A percentile compares a stretch with the other conserved stretches of the same genome.
Conservation (phyloP, 768 basidiomycete genomes). For the Panaeolus cyanescens region DNA sequence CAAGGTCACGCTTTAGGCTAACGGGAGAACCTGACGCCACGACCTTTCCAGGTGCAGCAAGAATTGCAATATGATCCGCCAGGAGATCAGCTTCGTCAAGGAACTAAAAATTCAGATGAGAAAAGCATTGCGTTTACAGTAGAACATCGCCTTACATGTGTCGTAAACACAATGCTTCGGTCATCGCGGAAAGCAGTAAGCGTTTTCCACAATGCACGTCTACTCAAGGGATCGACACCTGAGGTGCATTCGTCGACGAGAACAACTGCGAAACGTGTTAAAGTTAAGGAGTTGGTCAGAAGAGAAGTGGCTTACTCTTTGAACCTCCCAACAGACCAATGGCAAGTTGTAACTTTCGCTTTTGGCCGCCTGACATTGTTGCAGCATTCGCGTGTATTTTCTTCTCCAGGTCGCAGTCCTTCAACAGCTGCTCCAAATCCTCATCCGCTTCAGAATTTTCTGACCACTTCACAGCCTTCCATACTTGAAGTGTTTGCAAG, state of each 20-base stretch:
- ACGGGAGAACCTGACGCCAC: constrained; percentile 78
- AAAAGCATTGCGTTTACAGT: background rate
- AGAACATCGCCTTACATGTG: constrained; percentile 52
- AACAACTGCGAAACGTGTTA: constrained; percentile 36
- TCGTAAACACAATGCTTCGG: constrained; percentile 75
- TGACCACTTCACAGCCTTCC: constrained; percentile 74
- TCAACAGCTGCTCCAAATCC: constrained; percentile 63
- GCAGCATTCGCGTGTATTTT: constrained; percentile 69
- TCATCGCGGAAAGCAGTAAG: constrained; percentile 67
- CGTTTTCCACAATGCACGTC: constrained; percentile 77
- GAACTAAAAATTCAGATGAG: constrained; percentile 41
- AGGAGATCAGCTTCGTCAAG: constrained; percentile 80
- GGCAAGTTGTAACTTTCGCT: constrained; percentile 81
- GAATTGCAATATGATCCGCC: constrained; percentile 73
- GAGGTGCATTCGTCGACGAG: constrained; percentile 76
- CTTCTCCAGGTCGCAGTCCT: constrained; percentile 71
- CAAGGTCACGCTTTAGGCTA: constrained; percentile 67
- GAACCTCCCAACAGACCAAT: constrained; percentile 79
- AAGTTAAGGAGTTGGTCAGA: background rate
- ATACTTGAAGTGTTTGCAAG: constrained; percentile 70
- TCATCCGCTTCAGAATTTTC: constrained; percentile 44
- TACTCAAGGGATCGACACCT: constrained; percentile 80
- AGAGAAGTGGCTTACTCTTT: constrained; percentile 45
- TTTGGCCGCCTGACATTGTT: constrained; percentile 79
- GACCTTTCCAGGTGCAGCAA: constrained; percentile 74